Conservation (phyloP, 2,329 filamentous ascomycete species). For the Ceratocystis huliohia region DNA sequence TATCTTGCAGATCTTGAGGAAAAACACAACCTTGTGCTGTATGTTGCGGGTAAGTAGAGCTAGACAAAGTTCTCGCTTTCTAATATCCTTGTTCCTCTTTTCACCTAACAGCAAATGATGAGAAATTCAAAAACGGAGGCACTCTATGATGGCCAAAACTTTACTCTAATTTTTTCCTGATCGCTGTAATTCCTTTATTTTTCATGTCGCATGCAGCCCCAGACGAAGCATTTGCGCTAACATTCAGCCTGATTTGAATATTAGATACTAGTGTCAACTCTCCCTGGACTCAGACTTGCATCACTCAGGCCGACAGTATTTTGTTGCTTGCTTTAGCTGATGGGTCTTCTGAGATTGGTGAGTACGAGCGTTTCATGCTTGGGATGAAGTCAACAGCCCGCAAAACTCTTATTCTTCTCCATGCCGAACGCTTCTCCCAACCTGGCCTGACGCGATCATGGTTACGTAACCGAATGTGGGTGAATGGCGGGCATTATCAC, state of each 20-base stretch:
- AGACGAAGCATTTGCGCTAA: slow-evolving; percentile 24
- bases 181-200: slow-evolving; percentile 20
- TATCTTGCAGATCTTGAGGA: slow-evolving; percentile 95
- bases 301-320: slow-evolving; percentile 92
- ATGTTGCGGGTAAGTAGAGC: slow-evolving; percentile 58
- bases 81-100: slow-evolving; percentile 11
- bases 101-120: slow-evolving; percentile 34
- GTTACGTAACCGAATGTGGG: slow-evolving; percentile 89
- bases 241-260: neutral
- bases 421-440: slow-evolving; percentile 74
- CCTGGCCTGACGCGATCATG: slow-evolving; percentile 78
- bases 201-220: slow-evolving; percentile 21
- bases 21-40: slow-evolving; percentile 89
- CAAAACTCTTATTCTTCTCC: slow-evolving; percentile 81
- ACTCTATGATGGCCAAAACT: slow-evolving; percentile 38
- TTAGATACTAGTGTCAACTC: slow-evolving; percentile 90
- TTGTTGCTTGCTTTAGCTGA: slow-evolving; percentile 84
- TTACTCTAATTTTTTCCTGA: slow-evolving; percentile 61
- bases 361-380: slow-evolving; percentile 90
- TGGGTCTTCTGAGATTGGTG: slow-evolving; percentile 76
- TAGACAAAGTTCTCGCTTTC: neutral
- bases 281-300: slow-evolving; percentile 96
- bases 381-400: slow-evolving; percentile 95
- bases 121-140: slow-evolving; percentile 39
- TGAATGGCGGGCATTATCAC: slow-evolving; percentile 95